phyloP scores from a whole-genome alignment of 2,329 filamentous ascomycete genomes.

The Coccinonectria pachysandricola region DNA sequence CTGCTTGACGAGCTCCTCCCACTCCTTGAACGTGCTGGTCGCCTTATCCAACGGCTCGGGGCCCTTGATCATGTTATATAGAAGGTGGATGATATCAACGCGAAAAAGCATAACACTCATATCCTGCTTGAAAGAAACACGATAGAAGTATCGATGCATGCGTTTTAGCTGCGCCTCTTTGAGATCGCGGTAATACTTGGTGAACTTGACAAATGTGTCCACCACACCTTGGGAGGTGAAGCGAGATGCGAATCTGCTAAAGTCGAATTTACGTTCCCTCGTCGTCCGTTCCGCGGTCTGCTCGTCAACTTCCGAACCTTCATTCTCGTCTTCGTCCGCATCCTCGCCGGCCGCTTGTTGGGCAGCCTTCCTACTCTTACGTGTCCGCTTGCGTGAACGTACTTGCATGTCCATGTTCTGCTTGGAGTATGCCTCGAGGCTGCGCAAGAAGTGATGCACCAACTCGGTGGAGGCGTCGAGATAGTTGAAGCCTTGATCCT shows the following conservation, averaged over 20 bases:
- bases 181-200: conserved; percentile 71
- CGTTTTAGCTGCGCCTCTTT: conserved; percentile 74
- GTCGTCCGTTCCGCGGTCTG: conserved; percentile 58
- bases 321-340: conserved; percentile 48
- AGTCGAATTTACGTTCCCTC: conserved; percentile 88
- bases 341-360: conserved; percentile 29
- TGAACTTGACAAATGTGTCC: conserved; percentile 77
- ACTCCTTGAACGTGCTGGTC: conserved; percentile 66
- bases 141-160: conserved; percentile 87
- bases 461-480: conserved; percentile 87
- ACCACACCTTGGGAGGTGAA: conserved; percentile 80
- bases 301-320: conserved; percentile 63
- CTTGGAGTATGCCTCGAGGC: conserved; percentile 88
- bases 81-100: conserved; percentile 78
- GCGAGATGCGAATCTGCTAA: conserved; percentile 67
- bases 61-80: conserved; percentile 88
- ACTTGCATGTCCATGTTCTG: conserved; percentile 92
- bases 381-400: conserved; percentile 64
- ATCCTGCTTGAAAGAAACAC: conserved; percentile 89
- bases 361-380: conserved; percentile 61
- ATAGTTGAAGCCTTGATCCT: conserved; percentile 88
- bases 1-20: conserved; percentile 81
- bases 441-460: conserved; percentile 80
- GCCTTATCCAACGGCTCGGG: conserved; percentile 62
- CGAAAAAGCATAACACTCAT: conserved; percentile 81